Conservation (phyloP, 106 monocot genomes). For the Dendrobium huoshanense region DNA sequence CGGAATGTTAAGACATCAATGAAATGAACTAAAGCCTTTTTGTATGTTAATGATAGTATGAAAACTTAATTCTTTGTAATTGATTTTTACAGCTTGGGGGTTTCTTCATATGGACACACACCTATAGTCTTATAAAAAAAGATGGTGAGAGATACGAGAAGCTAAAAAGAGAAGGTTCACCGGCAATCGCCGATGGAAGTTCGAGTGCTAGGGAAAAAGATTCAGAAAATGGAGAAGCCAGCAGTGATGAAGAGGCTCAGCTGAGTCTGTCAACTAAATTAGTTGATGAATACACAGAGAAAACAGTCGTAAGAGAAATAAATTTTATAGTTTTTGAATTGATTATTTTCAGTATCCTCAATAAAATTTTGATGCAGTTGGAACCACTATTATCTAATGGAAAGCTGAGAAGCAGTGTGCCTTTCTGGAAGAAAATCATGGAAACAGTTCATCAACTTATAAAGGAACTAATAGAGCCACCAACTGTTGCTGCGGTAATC, state of each 20-base stretch:
- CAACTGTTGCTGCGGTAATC: constrained; percentile 46
- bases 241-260: not conserved
- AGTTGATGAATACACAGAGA: not conserved
- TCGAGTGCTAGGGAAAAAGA: not conserved
- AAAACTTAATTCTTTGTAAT: not conserved
- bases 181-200: not conserved
- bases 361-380: not conserved
- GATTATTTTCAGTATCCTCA: not conserved
- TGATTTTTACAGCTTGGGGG: constrained; percentile 55
- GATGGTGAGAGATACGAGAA: not conserved
- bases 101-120: constrained; percentile 71
- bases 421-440: constrained; percentile 9
- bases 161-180: not conserved
- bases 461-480: constrained; percentile 41
- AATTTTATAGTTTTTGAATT: not conserved
- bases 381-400: constrained; percentile 8
- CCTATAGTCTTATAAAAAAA: constrained; percentile 54
- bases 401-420: not conserved
- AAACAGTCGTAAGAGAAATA: not conserved
- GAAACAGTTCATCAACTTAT: constrained; percentile 19
- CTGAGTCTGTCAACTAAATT: constrained; percentile 3
- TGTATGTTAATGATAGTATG: not conserved
- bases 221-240: not conserved
- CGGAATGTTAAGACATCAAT: no score
- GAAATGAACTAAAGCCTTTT: no score